Evolutionary conservation across 2,329 filamentous ascomycete species (phyloP), one percentile per base, ranked within the genome.

Genomic region (Lanzia echinophila): DNA sequence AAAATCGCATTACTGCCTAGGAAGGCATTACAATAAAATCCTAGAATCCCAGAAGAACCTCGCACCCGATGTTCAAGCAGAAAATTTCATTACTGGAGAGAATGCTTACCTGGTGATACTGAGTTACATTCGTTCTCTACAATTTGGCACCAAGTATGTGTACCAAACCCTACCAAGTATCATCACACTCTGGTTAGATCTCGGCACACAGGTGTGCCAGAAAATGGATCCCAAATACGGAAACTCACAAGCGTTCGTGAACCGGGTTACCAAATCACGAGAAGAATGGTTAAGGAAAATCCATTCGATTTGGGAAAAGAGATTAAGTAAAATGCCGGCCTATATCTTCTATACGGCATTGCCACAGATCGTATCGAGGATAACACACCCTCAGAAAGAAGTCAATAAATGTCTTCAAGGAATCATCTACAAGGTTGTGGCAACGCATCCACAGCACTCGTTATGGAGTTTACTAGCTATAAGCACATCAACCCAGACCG

Each of bases 11-110:
- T 99, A 97, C 69, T 96, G 96, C 68, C 79, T 99, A 10, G 94
- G 94, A 5, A 90, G 92, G 45, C 90, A 97, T 70, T 99, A 99
- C 77, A 95, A 96, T 69, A 99, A 96, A 70, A 80, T 97, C 3
- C 75, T 96, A 3, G 92, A 97, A 64, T 88, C 90, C 0, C 90
- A 97, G 68, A 91, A 90, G 69, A 75, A 79, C 2, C 80, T 95
- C 50, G 84, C 86, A 36, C 75, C 81, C 17, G 81, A 86, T 28
- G 90, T 91, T 59, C 90, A 96, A 69, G 84, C 80, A 41, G 86
- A 90, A 51, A 77, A 81, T 56, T 90, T 84, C 63, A 72, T 94
- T 53, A 88, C 82, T 11, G 95, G 94, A 38, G 91, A 96, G 67
- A 82, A 86, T 19, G 84, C 90, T 2, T 90, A 91, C 65, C 78